A percentile compares a stretch with the other conserved stretches of the same genome.
Conservation (phyloP, 225 moss, liverwort and hornwort genomes). For the Pseudisothecium myosuroides region DNA sequence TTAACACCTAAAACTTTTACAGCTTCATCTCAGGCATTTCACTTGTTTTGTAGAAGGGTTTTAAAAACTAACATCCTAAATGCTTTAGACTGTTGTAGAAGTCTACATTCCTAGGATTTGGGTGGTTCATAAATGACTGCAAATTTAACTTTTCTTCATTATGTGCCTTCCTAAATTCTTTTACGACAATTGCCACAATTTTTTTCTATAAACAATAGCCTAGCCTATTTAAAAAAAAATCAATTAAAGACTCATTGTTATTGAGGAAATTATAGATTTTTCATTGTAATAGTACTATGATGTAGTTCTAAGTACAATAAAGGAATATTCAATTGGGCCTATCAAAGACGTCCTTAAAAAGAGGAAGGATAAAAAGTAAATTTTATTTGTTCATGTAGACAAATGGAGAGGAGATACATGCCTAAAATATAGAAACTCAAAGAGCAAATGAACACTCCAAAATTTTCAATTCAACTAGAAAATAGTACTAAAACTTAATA, state of each 20-base stretch:
- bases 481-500: fast-evolving
- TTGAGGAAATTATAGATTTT: background rate
- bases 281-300: fast-evolving
- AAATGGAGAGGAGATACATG: fast-evolving
- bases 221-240: background rate
- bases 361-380: background rate
- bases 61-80: background rate
- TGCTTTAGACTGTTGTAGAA: background rate
- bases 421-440: background rate
- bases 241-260: fast-evolving
- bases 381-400: background rate
- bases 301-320: fast-evolving
- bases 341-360: background rate
- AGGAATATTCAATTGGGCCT: fast-evolving
- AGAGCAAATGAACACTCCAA: background rate
- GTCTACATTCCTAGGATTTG: fast-evolving
- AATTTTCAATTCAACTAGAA: fast-evolving
- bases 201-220: fast-evolving
- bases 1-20: background rate
- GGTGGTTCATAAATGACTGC: background rate
- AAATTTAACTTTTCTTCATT: background rate
- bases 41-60: background rate
- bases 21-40: fast-evolving
- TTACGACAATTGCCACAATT: background rate
- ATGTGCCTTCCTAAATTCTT: background rate